Percentiles rank a stretch among this genome's conserved stretches.
Evolutionary conservation across 2,329 filamentous ascomycete genomes (phyloP).

Genomic region (Dactylellina sp.): DNA sequence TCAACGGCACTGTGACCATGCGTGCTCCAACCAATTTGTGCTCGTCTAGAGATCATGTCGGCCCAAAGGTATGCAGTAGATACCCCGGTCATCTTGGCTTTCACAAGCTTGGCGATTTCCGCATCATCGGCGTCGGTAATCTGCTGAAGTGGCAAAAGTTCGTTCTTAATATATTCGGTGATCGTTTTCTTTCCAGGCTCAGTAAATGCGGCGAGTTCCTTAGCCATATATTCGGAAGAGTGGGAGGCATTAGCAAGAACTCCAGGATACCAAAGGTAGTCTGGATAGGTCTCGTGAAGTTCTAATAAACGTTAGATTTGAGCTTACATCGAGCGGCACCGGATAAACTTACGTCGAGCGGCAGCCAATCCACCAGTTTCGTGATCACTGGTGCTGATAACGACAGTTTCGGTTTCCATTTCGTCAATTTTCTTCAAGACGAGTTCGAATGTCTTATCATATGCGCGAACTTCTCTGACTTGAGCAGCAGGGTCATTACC

Average conservation of each 20-base stretch:
- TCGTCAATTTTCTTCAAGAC: constrained; percentile 86
- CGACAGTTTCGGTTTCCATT: constrained; percentile 78
- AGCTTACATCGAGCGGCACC: not conserved
- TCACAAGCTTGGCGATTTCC: constrained; percentile 77
- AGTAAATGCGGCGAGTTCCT: constrained; percentile 68
- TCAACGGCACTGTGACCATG: constrained; percentile 94
- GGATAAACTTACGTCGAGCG: constrained; percentile 74
- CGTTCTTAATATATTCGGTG: constrained; percentile 73
- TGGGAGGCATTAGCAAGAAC: constrained; percentile 83
- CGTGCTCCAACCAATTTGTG: constrained; percentile 92
- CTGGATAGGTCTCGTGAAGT: constrained; percentile 72
- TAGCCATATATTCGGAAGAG: constrained; percentile 77
- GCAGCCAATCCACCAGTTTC: constrained; percentile 91
- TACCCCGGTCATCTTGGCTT: constrained; percentile 68
- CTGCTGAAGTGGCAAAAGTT: constrained; percentile 76
- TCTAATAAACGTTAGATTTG: constrained; percentile 63
- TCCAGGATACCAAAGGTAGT: constrained; percentile 83
- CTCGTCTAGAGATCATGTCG: constrained; percentile 85
- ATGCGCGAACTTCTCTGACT: constrained; percentile 92
- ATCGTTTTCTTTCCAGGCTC: constrained; percentile 66
- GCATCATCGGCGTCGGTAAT: constrained; percentile 77
- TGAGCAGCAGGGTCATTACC: constrained; percentile 85
- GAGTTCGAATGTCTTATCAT: constrained; percentile 84
- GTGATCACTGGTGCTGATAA: constrained; percentile 93
- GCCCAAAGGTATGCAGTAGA: constrained; percentile 75